Base-by-base conservation (phyloP, 495 filamentous ascomycete species). In the Hypoxylon fuscum region DNA sequence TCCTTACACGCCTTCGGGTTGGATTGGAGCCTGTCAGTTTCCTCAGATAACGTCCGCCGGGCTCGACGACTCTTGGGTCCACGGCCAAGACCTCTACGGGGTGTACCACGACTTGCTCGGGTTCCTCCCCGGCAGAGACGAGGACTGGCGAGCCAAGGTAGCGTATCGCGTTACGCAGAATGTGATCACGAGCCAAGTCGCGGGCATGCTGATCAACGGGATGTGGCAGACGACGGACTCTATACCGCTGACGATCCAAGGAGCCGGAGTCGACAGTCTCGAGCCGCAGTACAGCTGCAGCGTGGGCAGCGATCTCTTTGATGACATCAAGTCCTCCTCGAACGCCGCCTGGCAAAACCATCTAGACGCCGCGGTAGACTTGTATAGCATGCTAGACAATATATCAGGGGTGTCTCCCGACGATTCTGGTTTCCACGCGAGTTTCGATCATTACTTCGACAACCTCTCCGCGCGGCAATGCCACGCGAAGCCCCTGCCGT, bases 371-470 rank as follows among this genome's bases (percentile, higher is more conserved):
- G 77, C 85, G 0, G 52, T 67, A 7, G 51, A 69, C 3, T 75
- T 91, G 1, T 87, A 79, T 55, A 44, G 68, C 10, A 66, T 64
- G 1, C 79, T 90, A 3, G 87, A 91, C 64, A 58, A 66, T 23
- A 79, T 90, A 51, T 86, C 84, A 1, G 87, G 86, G 7, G 79
- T 90, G 11, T 59, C 77, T 25, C 68, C 81, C 1, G 71, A 64
- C 34, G 82, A 85, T 59, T 64, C 69, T 0, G 81, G 80, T 23
- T 92, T 87, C 77, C 86, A 89, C 60, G 75, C 68, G 20, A 82
- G 77, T 55, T 85, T 84, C 50, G 89, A 92, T 69, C 87, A 90
- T 70, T 91, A 90, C 70, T 90, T 84, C 68, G 89, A 92, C 68
- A 90, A 88, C 49, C 79, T 92, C 17, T 87, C 85, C 5, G 83